Evolutionary conservation across 1,139 yeast genomes (phyloP), one percentile per base, ranked within the genome.

Genomic region (Debaryomycetaceae sp.): DNA sequence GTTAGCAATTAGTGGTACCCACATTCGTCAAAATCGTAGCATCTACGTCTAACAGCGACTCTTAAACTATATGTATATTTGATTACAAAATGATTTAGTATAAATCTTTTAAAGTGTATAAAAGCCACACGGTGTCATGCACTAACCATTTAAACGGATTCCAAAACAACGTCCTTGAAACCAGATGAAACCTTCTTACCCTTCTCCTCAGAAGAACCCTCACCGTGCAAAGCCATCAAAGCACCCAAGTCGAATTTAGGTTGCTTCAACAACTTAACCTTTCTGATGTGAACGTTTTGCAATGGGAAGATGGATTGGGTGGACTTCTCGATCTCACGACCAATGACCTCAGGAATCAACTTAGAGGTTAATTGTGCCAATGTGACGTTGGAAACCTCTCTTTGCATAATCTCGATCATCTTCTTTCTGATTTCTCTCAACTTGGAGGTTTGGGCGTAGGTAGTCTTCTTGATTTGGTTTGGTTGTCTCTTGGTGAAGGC

Each of bases 401-500:
- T 72, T 64, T 72, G 78, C 76, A 73, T 72, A 56, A 73, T 72
- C 63, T 73, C 78, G 50, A 66, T 66, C 77, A 72, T 72, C 69
- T 72, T 72, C 65, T 72, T 73, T 71, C 78, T 71, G 51, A 73
- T 69, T 62, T 72, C 78, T 67, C 75, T 72, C 62, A 73, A 73
- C 64, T 73, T 72, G 51, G 78, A 72, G 46, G 76, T 63, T 66
- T 73, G 76, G 61, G 78, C 78, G 62, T 73, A 73, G 49, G 78
- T 71, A 50, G 78, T 73, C 69, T 72, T 73, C 65, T 68, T 73
- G 56, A 73, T 71, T 63, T 73, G 78, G 69, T 73, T 73, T 55
- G 72, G 69, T 65, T 73, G 78, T 72, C 77, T 73, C 67, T 72
- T 72, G 65, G 78, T 74, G 74, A 73, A 72, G 51, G 78, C 78